Base-by-base conservation (phyloP, 352 stramenopile species). In the Pythium insidiosum region DNA sequence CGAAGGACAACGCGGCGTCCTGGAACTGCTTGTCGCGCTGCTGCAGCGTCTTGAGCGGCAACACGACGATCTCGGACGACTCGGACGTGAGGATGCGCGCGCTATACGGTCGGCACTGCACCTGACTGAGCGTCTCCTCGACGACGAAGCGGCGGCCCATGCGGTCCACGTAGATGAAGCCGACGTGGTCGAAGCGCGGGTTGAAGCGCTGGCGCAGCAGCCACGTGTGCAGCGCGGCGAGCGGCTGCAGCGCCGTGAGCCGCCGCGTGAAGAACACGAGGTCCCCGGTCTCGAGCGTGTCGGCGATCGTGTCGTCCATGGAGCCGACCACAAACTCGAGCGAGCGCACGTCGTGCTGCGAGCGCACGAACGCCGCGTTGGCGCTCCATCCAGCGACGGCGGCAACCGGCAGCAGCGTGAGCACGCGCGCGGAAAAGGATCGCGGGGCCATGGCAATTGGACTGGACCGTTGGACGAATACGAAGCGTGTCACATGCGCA, bases 261-360 rank as follows among this genome's bases (percentile, higher is more conserved):
- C 84, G 75, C 46, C 79, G 78, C 48, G 68, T 64, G 52, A 93
- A 93, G 43, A 88, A 72, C 38, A 93, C 44, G 22, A 93, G 46
- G 41, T 93, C 81, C 33, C 81, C 81, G 22, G 81, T 93, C 50
- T 91, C 72, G 33, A 93, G 72, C 42, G 78, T 85, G 56, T 93
- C 81, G 71, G 84, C 82, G 42, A 93, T 84, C 42, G 66, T 81
- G 62, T 93, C 81, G 56, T 93, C 76, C 72, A 93, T 88, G 23
- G 78, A 90, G 23, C 81, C 81, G 6, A 76, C 50, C 18, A 81
- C 47, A 50, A 93, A 93, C 37, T 85, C 68, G n/a, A n/a, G n/a
- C 23, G 53, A 59, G 12, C 58, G 46, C 28, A 59, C 41, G 20
- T 78, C 53, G 42, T 73, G 70, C 5, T 54, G 56, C 58, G 78